These are phyloP conservation scores for Mariannaea sp. DNA, from an alignment of 2,329 filamentous ascomycete species.

Conservation along the genomic window DNA sequence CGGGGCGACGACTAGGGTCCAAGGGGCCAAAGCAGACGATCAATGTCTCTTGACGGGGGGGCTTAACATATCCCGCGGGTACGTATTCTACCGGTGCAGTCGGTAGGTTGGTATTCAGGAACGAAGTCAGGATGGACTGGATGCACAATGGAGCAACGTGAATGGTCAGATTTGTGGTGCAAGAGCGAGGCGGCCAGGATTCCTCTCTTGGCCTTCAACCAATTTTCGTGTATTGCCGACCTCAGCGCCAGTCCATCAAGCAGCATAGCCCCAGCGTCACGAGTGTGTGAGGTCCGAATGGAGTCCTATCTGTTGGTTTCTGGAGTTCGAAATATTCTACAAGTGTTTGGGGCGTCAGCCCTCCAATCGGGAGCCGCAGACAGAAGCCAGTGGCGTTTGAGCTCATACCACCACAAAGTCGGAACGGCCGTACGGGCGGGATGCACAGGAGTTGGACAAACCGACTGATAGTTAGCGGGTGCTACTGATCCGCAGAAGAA, in stretches of 20 bases:
- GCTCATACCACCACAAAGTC: constrained; percentile 6
- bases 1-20: constrained; percentile 9
- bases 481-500: constrained; percentile 27
- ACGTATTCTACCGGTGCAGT: neutral
- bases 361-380: neutral
- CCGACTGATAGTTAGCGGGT: too few species aligned
- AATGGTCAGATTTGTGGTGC: constrained; percentile 1
- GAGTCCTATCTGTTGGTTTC: too few species aligned
- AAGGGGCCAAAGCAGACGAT: constrained; percentile 18
- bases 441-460: constrained; percentile 13
- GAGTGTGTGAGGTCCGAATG: too few species aligned
- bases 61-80: constrained; percentile 3
- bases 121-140: too few species aligned
- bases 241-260: neutral
- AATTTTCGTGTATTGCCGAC: neutral
- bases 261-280: too few species aligned
- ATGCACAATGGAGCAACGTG: too few species aligned
- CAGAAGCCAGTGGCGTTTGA: constrained; percentile 7
- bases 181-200: neutral
- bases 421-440: constrained; percentile 1
- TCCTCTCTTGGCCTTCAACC: neutral
- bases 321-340: neutral
- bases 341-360: neutral
- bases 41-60: constrained; percentile 16
- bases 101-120: neutral